These are phyloP conservation scores for Vicia sativa DNA, from an alignment of 306 rosid species.

Conservation along the genomic window DNA sequence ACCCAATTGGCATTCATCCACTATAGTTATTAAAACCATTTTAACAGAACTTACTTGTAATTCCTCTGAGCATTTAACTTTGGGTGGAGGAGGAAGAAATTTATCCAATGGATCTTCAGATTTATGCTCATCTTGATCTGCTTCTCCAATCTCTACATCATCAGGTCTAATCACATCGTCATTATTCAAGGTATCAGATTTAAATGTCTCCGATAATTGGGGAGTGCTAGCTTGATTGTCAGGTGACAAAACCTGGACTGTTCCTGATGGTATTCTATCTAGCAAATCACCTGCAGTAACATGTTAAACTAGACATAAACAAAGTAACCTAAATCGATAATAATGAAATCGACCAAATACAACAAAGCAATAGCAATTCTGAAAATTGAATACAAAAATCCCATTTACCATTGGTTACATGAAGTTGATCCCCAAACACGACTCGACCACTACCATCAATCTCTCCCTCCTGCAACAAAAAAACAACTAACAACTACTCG, in stretches of 20 bases:
- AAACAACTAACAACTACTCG: conserved; percentile 29
- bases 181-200: conserved; percentile 52
- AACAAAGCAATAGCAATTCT: neutral
- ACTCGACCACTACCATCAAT: conserved; percentile 58
- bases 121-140: conserved; percentile 54
- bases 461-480: conserved; percentile 73
- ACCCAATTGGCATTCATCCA: conserved; percentile 24
- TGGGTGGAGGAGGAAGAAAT: conserved; percentile 80
- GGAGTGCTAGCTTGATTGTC: conserved; percentile 57
- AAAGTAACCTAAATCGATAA: conserved; percentile 6
- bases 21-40: conserved; percentile 15
- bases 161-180: conserved; percentile 49
- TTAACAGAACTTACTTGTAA: conserved; percentile 66
- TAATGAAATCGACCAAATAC: conserved; percentile 10
- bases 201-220: conserved; percentile 55
- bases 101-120: conserved; percentile 58
- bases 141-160: conserved; percentile 49
- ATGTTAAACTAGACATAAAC: neutral
- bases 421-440: conserved; percentile 55
- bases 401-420: conserved; percentile 56
- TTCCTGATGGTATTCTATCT: conserved; percentile 56
- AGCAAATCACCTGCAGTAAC: conserved; percentile 61
- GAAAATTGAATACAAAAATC: neutral
- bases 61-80: conserved; percentile 78
- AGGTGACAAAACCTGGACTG: conserved; percentile 52